phyloP scores from a whole-genome alignment of 768 basidiomycete species.

The Thelephora aurantiotincta region DNA sequence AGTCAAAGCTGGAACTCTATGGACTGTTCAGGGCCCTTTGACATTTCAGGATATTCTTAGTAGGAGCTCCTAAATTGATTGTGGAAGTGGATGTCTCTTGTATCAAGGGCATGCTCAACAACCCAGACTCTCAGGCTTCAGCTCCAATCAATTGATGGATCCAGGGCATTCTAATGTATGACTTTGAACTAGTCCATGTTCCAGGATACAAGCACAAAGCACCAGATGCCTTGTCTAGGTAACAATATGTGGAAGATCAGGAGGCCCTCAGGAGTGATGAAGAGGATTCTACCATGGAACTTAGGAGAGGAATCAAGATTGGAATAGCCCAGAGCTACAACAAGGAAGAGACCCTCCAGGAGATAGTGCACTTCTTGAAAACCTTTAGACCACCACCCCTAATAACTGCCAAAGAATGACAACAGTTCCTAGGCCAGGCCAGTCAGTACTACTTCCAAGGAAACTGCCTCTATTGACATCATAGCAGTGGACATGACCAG shows the following conservation, averaged over 20 bases:
- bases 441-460: too few species aligned
- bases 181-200: slow-evolving; percentile 24
- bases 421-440: too few species aligned
- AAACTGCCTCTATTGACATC: too few species aligned
- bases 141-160: slow-evolving; percentile 29
- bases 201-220: slow-evolving; percentile 19
- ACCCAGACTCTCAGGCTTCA: slow-evolving; percentile 23
- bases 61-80: slow-evolving; percentile 18
- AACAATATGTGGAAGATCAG: slow-evolving; percentile 8
- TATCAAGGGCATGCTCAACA: slow-evolving; percentile 25
- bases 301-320: too few species aligned
- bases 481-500: too few species aligned
- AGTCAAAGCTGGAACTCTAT: too few species aligned
- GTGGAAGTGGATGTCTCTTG: slow-evolving; percentile 26
- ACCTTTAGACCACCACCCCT: too few species aligned
- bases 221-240: slow-evolving; percentile 25
- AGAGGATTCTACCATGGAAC: too few species aligned
- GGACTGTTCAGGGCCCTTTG: slow-evolving; percentile 12
- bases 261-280: slow-evolving; percentile 7
- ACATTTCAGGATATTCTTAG: slow-evolving; percentile 13
- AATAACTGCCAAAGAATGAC: too few species aligned
- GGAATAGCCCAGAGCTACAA: too few species aligned
- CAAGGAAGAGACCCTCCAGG: too few species aligned
- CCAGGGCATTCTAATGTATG: slow-evolving; percentile 21
- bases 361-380: too few species aligned